These are phyloP conservation scores for Aspergillus japonicus DNA, from an alignment of 2,329 filamentous ascomycete species.

Conservation along the genomic window DNA sequence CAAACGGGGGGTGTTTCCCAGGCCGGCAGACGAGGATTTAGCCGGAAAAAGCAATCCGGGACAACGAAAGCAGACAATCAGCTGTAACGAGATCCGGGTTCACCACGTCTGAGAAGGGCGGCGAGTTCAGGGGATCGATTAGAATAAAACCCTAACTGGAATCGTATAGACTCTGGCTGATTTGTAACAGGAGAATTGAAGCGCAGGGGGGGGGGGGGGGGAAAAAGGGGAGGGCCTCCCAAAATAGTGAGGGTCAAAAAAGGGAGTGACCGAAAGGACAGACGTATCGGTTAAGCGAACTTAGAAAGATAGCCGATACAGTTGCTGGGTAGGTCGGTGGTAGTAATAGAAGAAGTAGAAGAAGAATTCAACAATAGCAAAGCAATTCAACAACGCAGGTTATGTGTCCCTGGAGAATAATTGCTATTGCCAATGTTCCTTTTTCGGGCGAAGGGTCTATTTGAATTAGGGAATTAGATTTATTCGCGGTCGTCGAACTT, in stretches of 20 bases:
- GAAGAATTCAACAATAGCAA: constrained; percentile 12
- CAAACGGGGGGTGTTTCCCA: constrained; percentile 17
- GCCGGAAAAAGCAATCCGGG: constrained; percentile 13
- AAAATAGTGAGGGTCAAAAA: constrained; percentile 8
- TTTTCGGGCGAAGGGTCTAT: constrained; percentile 4
- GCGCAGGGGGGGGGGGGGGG: background rate
- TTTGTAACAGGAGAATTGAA: constrained; percentile 3
- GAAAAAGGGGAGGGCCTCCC: constrained; percentile 4
- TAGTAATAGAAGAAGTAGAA: too few relatives aligned
- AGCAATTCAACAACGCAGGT: constrained; percentile 21
- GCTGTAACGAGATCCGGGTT: background rate
- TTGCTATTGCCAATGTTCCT: constrained; percentile 6
- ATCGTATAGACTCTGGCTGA: too few relatives aligned
- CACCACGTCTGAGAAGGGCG: too few relatives aligned
- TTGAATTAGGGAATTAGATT: constrained; percentile 6
- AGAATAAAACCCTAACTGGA: too few relatives aligned
- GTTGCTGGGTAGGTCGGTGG: background rate
- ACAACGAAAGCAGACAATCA: constrained; percentile 13
- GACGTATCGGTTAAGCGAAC: constrained; percentile 20
- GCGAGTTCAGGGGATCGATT: background rate
- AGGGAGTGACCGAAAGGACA: constrained; percentile 9
- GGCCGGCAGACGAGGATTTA: constrained; percentile 9
- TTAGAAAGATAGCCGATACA: constrained; percentile 18
- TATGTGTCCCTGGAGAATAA: background rate
- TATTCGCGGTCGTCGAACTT: background rate